phyloP scores from a whole-genome alignment of 805 yeast genomes.

The Naumovozyma dairenensis region DNA sequence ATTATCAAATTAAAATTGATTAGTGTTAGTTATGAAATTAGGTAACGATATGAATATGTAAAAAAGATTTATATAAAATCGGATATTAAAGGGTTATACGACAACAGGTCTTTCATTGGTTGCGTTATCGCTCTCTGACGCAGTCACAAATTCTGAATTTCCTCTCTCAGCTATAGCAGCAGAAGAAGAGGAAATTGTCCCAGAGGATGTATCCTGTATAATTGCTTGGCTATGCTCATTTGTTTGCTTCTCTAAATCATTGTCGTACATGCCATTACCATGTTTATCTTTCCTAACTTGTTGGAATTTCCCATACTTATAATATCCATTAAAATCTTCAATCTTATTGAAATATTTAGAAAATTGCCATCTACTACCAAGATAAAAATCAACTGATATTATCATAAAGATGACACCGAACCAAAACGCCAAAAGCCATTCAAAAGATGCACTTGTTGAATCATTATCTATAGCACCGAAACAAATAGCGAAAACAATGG shows the following conservation, averaged over 20 bases:
- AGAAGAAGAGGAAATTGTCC: too few relatives aligned
- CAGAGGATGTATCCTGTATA: too few relatives aligned
- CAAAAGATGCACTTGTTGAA: constrained; percentile 53
- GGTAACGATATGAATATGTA: neutral
- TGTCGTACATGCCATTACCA: too few relatives aligned
- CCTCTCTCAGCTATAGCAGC: too few relatives aligned
- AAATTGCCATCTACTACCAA: constrained; percentile 37
- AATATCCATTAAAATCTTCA: constrained; percentile 19
- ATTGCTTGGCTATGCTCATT: too few relatives aligned
- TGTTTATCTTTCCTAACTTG: too few relatives aligned
- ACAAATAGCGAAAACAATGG: constrained; percentile 53
- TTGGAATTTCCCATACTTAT: constrained; percentile 17
- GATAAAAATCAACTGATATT: constrained; percentile 59
- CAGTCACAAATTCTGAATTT: too few relatives aligned
- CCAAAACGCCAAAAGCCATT: constrained; percentile 81
- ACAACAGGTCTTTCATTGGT: too few relatives aligned
- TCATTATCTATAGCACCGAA: constrained; percentile 43
- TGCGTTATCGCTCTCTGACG: too few relatives aligned
- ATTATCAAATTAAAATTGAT: neutral
- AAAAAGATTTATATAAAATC: too few relatives aligned
- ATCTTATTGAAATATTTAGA: constrained; percentile 23
- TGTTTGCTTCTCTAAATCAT: too few relatives aligned
- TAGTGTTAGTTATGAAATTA: too few relatives aligned
- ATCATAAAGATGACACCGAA: constrained; percentile 59
- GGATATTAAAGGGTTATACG: neutral